Base-by-base conservation (phyloP, 1,139 yeast species). In the Pichia sp. region DNA sequence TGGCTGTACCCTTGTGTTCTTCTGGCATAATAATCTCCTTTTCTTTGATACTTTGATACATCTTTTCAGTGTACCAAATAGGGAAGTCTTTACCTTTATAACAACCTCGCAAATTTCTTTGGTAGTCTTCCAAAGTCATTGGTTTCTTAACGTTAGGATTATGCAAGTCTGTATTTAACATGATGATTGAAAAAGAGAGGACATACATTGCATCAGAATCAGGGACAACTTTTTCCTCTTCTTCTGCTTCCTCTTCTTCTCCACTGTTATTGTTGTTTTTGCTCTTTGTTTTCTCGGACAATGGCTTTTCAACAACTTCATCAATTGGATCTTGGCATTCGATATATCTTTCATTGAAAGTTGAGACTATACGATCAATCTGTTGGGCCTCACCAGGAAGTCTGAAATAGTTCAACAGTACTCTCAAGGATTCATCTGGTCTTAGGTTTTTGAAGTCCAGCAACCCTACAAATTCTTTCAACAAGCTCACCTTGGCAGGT, bases 351-450 rank as follows among this genome's bases (percentile, higher is more conserved):
- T 83, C 85, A 5, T 96, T 92, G 71, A 95, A 93, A 24, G 82
- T 77, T 65, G 92, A 97, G 46, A 95, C 88, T 20, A 93, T 81
- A 65, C 97, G 80, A 69, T 92, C 98, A 68, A 95, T 93, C 68
- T 90, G 97, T 66, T 91, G 98, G 0, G 97, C 85, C 71, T 95
- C 99, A 51, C 99, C 99, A 0, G 99, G 99, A 54, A 95, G 77
- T 69, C 99, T 81, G 67, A 95, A 93, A 16, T 88, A 80, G 53
- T 89, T 87, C 61, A 95, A 75, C 59, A 95, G 71, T 53, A 89
- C 79, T 63, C 99, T 78, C 56, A 95, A 75, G 0, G 97, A 97
- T 69, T 93, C 98, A 70, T 95, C 99, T 2, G 95, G 91, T 64
- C 99, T 78, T 62, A 87, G 75, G 16, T 81, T 85, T 41, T 77